Evolutionary conservation across 768 basidiomycete genomes (phyloP).

Genomic region (Kwoniella sp.): DNA sequence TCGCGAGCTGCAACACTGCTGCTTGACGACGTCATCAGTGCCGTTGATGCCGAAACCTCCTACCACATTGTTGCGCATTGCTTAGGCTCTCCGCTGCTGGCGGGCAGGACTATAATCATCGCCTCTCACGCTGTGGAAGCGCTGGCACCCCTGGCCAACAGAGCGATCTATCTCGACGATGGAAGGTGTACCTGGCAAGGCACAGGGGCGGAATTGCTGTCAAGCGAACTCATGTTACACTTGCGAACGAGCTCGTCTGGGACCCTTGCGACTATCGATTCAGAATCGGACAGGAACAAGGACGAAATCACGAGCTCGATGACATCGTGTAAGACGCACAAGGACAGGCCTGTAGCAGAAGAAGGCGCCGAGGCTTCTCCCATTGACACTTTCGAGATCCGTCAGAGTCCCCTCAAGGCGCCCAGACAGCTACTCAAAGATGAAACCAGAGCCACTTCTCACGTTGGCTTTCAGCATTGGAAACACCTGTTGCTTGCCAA

Average conservation of each 20-base stretch:
- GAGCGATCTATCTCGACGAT: constrained; percentile 40
- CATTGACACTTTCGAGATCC: too few relatives aligned
- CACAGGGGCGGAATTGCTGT: constrained; percentile 21
- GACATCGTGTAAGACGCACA: too few relatives aligned
- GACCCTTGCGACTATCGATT: background rate
- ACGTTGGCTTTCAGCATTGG: constrained; percentile 25
- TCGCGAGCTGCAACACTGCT: constrained; percentile 61
- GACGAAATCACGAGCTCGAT: too few relatives aligned
- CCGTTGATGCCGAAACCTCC: constrained; percentile 59
- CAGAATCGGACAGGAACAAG: background rate
- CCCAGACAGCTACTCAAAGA: constrained; percentile 35
- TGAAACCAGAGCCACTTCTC: constrained; percentile 22
- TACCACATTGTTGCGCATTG: constrained; percentile 56
- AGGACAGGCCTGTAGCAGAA: background rate
- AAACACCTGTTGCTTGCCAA: constrained; percentile 21
- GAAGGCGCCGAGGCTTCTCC: background rate
- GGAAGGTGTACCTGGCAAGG: constrained; percentile 27
- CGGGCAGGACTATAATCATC: constrained; percentile 56
- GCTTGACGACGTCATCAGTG: constrained; percentile 65
- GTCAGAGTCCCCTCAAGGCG: constrained; percentile 29
- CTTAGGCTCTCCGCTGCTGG: constrained; percentile 54
- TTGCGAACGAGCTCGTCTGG: too few relatives aligned
- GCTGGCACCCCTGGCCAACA: constrained; percentile 39
- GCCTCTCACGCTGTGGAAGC: constrained; percentile 52
- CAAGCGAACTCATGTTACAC: constrained; percentile 32